Conservation (phyloP, 2,329 filamentous ascomycete genomes). For the Phaeomoniella chlamydospora region DNA sequence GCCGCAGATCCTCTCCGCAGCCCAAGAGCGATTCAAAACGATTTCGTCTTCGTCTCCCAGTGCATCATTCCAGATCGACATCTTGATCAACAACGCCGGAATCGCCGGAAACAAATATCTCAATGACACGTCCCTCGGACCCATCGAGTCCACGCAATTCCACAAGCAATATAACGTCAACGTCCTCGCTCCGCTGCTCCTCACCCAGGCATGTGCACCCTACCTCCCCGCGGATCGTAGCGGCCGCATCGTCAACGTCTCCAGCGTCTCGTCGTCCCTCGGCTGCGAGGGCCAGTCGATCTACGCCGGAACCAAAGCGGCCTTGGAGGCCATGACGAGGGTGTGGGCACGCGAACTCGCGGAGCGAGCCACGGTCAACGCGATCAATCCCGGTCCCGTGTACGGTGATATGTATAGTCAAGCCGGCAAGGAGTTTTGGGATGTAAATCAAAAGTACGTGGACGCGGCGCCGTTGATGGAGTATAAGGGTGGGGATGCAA, state of each 20-base stretch:
- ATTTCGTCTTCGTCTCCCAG: too few species aligned
- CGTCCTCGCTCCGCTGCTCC: constrained; percentile 41
- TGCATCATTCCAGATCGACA: constrained; percentile 35
- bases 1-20: constrained; percentile 39
- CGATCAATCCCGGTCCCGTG: constrained; percentile 45
- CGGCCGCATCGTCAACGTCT: constrained; percentile 44
- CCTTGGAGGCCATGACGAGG: constrained; percentile 48
- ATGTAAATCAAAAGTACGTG: constrained; percentile 44
- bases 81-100: constrained; percentile 45
- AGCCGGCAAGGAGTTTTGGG: constrained; percentile 43
- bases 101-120: constrained; percentile 32
- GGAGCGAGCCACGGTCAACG: constrained; percentile 42
- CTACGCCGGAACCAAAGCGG: constrained; percentile 49
- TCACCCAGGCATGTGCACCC: constrained; percentile 38
- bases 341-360: constrained; percentile 45
- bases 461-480: constrained; percentile 51
- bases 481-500: constrained; percentile 44
- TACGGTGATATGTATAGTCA: constrained; percentile 37
- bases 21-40: constrained; percentile 43
- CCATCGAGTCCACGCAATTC: constrained; percentile 35
- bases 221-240: constrained; percentile 42
- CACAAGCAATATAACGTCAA: constrained; percentile 42
- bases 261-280: constrained; percentile 36
- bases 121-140: constrained; percentile 39
- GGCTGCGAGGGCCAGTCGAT: constrained; percentile 41